These are phyloP conservation scores for Pichia sp. DNA, from an alignment of 1,139 yeast species.

Conservation along the genomic window DNA sequence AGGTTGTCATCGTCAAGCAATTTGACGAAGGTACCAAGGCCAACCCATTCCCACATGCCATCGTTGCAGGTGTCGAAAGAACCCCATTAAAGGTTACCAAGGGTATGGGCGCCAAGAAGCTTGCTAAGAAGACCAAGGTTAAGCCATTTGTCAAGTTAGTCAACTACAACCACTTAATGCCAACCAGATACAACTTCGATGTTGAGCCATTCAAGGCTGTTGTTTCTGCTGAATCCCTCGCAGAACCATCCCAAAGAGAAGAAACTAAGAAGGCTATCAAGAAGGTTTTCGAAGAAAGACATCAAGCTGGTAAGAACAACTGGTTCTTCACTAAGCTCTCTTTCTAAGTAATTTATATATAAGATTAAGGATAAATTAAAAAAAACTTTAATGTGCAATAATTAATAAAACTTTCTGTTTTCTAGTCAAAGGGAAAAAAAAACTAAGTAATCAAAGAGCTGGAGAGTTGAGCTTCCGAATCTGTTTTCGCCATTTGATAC, in stretches of 20 bases:
- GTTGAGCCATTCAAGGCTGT: conserved; percentile 92
- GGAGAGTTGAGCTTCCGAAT: neutral
- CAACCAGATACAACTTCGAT: conserved; percentile 99
- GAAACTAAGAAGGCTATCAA: conserved; percentile 99
- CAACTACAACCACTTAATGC: conserved; percentile 99
- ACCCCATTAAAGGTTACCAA: conserved; percentile 97
- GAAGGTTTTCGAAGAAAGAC: conserved; percentile 99
- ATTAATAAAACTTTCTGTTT: conserved; percentile 13
- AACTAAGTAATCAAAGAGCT: neutral
- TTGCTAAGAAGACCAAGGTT: conserved; percentile 95
- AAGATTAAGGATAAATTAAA: conserved; percentile 15
- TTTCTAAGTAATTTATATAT: conserved; percentile 54
- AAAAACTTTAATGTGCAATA: conserved; percentile 17
- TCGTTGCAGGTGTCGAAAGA: conserved; percentile 99
- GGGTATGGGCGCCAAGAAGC: conserved; percentile 92
- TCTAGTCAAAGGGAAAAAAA: conserved; percentile 8
- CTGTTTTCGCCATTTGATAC: neutral
- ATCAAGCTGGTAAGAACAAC: conserved; percentile 99
- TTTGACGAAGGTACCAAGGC: conserved; percentile 99
- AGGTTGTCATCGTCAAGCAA: conserved; percentile 98
- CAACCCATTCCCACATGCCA: conserved; percentile 99
- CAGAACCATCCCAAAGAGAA: conserved; percentile 98
- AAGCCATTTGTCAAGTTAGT: conserved; percentile 99
- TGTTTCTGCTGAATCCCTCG: conserved; percentile 89
- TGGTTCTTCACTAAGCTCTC: conserved; percentile 99